phyloP scores from a whole-genome alignment of 2,329 filamentous ascomycete genomes.

The Scedosporium minutisporum region DNA sequence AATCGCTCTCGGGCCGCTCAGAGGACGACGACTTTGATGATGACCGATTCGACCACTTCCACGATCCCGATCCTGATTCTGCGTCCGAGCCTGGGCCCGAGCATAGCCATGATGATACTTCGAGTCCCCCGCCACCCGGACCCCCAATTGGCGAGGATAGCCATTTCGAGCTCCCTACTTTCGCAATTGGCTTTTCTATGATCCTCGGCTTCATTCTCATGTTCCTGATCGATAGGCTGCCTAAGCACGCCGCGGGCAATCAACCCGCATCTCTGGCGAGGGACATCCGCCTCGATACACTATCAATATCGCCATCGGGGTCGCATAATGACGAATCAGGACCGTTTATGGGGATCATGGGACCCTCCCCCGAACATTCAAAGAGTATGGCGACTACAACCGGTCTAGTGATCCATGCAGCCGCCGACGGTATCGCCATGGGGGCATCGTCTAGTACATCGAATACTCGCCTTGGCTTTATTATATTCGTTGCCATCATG shows the following conservation, averaged over 20 bases:
- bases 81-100: background rate
- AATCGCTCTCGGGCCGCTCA: background rate
- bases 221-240: slow-evolving; percentile 87
- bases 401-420: slow-evolving; percentile 90
- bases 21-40: background rate
- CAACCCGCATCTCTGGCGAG: slow-evolving; percentile 59
- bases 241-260: slow-evolving; percentile 59
- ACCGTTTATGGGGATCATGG: slow-evolving; percentile 48
- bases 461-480: slow-evolving; percentile 69
- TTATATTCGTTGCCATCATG: slow-evolving; percentile 95
- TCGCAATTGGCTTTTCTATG: slow-evolving; percentile 79
- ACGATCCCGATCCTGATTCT: background rate
- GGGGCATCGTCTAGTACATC: slow-evolving; percentile 75
- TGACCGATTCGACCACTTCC: background rate
- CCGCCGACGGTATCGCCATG: slow-evolving; percentile 90
- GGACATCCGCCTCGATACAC: slow-evolving; percentile 80
- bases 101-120: background rate
- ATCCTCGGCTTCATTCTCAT: slow-evolving; percentile 88
- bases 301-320: slow-evolving; percentile 42
- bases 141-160: slow-evolving; percentile 19
- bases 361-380: slow-evolving; percentile 47
- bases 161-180: slow-evolving; percentile 44
- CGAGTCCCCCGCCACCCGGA: slow-evolving; percentile 10
- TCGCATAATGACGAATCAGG: slow-evolving; percentile 45
- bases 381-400: slow-evolving; percentile 74